These are phyloP conservation scores for Rhododendron molle DNA, from an alignment of 148 eudicot species.

Conservation along the genomic window DNA sequence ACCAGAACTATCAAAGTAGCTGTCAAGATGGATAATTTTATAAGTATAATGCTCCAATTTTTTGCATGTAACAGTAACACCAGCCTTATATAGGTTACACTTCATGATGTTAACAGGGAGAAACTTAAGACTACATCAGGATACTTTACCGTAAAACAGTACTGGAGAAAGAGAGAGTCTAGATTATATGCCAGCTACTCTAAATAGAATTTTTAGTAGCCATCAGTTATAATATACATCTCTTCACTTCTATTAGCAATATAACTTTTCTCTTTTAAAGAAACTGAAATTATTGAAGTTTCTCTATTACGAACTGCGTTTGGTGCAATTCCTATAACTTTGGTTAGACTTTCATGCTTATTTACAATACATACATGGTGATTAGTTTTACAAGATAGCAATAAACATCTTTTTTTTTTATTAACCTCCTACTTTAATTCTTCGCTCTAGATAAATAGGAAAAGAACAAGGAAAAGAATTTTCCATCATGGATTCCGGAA, in stretches of 20 bases:
- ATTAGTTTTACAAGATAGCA: not conserved
- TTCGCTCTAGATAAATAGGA: not conserved
- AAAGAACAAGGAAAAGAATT: not conserved
- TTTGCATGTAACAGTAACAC: not conserved
- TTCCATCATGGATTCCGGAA: not conserved
- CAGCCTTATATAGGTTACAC: not conserved
- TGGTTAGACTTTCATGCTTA: not conserved
- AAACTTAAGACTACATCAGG: not conserved
- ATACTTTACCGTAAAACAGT: not conserved
- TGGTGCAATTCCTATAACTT: not conserved
- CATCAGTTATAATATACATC: not conserved
- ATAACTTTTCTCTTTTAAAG: not conserved
- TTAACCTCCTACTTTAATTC: not conserved
- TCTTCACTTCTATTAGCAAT: not conserved
- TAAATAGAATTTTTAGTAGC: not conserved
- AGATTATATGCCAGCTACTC: not conserved
- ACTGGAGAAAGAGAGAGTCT: not conserved
- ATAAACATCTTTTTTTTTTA: not conserved
- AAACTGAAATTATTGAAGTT: not conserved
- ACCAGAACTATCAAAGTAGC: constrained; percentile 71
- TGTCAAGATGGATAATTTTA: constrained; percentile 23
- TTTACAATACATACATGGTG: not conserved
- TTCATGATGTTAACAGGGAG: not conserved
- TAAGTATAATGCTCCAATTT: not conserved
- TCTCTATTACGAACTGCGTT: not conserved